These are phyloP conservation scores for Plasmodium fragile DNA, from an alignment of 169 alveolate genomes.

Conservation along the genomic window DNA sequence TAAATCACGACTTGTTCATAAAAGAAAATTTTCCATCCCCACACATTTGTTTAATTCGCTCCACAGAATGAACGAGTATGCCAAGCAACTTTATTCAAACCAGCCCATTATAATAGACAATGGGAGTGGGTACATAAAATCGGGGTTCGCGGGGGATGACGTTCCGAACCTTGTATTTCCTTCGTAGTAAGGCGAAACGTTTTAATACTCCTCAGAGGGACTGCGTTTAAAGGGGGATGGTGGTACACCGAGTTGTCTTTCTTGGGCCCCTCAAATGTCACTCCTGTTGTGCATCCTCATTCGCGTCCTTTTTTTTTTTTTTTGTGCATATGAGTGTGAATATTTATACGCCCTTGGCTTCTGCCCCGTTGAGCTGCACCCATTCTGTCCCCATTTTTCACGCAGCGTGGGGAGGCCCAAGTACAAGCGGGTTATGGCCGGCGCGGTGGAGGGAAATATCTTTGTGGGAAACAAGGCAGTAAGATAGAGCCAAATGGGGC, in stretches of 20 bases:
- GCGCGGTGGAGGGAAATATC: conserved; percentile 83
- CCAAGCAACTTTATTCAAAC: conserved; percentile 47
- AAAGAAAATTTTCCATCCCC: not conserved
- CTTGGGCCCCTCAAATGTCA: not conserved
- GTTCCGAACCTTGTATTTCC: conserved; percentile 84
- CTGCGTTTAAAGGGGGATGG: not conserved
- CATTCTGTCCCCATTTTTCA: not conserved
- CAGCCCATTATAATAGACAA: conserved; percentile 84
- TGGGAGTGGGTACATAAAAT: conserved; percentile 87
- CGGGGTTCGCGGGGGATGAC: conserved; percentile 88
- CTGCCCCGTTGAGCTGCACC: not conserved
- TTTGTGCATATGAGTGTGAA: not conserved
- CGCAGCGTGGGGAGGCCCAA: conserved; percentile 83
- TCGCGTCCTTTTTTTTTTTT: not conserved
- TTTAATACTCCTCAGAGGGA: not conserved
- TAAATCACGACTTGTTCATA: not conserved
- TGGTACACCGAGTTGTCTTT: not conserved
- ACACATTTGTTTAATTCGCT: not conserved
- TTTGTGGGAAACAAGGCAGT: conserved; percentile 72
- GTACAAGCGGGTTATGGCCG: conserved; percentile 85
- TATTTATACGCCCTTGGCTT: not conserved
- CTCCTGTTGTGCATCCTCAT: not conserved
- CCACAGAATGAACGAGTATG: conserved; percentile 67
- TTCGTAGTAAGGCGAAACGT: conserved; percentile 62
- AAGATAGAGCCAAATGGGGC: not conserved